Evolutionary conservation across 306 rosid species (phyloP).

Genomic region (Quillaja saponaria): DNA sequence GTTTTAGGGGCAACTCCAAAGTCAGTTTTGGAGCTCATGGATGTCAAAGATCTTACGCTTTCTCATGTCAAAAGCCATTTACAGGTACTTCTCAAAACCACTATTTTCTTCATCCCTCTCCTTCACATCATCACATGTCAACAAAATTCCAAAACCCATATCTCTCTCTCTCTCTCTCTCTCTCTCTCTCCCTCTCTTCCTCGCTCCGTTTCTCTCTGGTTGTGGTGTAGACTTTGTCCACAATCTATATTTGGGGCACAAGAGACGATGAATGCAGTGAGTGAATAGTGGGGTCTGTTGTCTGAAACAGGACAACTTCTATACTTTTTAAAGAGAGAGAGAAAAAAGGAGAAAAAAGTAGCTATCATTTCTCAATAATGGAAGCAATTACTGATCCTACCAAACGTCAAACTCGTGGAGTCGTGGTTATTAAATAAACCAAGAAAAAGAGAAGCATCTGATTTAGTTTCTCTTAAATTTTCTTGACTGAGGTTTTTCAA

Average conservation of each 20-base stretch:
- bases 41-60: constrained; percentile 90
- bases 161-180: constrained; percentile 8
- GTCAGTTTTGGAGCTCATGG: constrained; percentile 91
- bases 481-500: constrained; percentile 15
- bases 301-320: constrained; percentile 69
- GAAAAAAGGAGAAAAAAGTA: constrained; percentile 44
- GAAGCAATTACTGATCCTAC: constrained; percentile 76
- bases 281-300: constrained; percentile 46
- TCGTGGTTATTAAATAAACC: constrained; percentile 60
- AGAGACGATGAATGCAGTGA: constrained; percentile 54
- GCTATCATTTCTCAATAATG: constrained; percentile 98
- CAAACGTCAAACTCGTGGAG: constrained; percentile 80
- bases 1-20: constrained; percentile 86
- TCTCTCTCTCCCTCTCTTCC: neutral
- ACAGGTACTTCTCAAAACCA: constrained; percentile 55
- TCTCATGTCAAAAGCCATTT: constrained; percentile 98
- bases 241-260: constrained; percentile 56
- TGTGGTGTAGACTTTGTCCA: constrained; percentile 45
- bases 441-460: constrained; percentile 38
- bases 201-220: constrained; percentile 11
- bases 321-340: constrained; percentile 49
- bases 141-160: constrained; percentile 14
- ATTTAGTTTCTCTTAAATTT: constrained; percentile 5
- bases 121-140: constrained; percentile 18
- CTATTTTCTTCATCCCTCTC: neutral